A percentile compares a stretch with the other conserved stretches of the same genome.
Conservation (phyloP, 1,139 yeast genomes). For the Fermentozyma sake region DNA sequence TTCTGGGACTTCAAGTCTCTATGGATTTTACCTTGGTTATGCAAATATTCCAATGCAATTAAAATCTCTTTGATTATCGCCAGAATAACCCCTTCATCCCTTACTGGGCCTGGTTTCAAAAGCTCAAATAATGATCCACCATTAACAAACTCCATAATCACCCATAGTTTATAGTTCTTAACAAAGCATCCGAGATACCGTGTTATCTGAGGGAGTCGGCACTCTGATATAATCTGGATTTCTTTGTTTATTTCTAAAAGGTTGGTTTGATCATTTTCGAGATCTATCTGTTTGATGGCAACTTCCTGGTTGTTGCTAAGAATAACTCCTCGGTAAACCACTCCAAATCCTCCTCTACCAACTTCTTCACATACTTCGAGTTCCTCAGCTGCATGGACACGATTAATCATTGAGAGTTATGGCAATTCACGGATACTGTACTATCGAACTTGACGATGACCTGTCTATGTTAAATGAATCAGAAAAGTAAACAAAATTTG, state of each 20-base stretch:
- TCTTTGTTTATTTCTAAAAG: slow-evolving; percentile 78
- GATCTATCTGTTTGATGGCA: slow-evolving; percentile 70
- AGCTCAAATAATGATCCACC: slow-evolving; percentile 81
- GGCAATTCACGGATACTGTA: no score
- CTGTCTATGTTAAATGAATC: no score
- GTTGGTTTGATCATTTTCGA: slow-evolving; percentile 73
- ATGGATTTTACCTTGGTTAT: slow-evolving; percentile 76
- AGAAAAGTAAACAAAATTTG: no score
- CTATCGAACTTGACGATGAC: no score
- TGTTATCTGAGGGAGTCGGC: slow-evolving; percentile 68
- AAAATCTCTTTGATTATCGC: slow-evolving; percentile 55
- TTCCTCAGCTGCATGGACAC: slow-evolving; percentile 35
- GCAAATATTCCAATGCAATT: slow-evolving; percentile 68
- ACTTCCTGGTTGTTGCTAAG: slow-evolving; percentile 47
- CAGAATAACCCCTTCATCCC: slow-evolving; percentile 46
- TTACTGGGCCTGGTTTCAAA: slow-evolving; percentile 55
- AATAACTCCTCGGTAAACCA: slow-evolving; percentile 72
- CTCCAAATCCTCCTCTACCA: slow-evolving; percentile 88
- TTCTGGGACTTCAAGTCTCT: slow-evolving; percentile 87
- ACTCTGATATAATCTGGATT: slow-evolving; percentile 70
- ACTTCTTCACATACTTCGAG: slow-evolving; percentile 65
- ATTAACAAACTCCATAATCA: slow-evolving; percentile 77
- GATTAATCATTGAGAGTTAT: no score
- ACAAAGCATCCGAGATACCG: slow-evolving; percentile 78
- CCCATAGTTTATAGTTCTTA: slow-evolving; percentile 77